phyloP scores from a whole-genome alignment of 768 basidiomycete genomes.

The Suillus fuscotomentosus region DNA sequence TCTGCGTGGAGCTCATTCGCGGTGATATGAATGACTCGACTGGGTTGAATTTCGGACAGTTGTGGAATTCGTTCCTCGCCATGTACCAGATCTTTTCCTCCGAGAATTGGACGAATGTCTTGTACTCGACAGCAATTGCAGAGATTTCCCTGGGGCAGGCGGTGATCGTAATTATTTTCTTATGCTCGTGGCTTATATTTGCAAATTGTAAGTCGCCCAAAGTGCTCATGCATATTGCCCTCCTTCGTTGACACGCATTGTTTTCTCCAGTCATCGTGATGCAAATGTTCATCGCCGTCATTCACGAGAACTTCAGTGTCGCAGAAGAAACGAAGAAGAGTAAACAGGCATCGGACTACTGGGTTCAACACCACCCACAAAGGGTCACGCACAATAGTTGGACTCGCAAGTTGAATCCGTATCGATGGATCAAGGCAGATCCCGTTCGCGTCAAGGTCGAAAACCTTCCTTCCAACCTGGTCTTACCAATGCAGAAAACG shows the following conservation, averaged over 20 bases:
- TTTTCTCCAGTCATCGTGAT: slow-evolving; percentile 71
- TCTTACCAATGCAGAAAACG: slow-evolving; percentile 78
- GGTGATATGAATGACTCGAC: slow-evolving; percentile 63
- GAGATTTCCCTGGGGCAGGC: slow-evolving; percentile 69
- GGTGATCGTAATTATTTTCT: slow-evolving; percentile 66
- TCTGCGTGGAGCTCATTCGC: slow-evolving; percentile 81
- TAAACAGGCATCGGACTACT: slow-evolving; percentile 73
- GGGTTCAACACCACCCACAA: slow-evolving; percentile 54
- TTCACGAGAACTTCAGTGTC: slow-evolving; percentile 93
- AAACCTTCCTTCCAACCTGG: slow-evolving; percentile 66
- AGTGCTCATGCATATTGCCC: background rate
- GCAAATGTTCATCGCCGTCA: slow-evolving; percentile 97
- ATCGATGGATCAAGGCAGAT: slow-evolving; percentile 75
- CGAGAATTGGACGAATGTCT: slow-evolving; percentile 88
- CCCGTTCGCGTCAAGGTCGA: slow-evolving; percentile 73
- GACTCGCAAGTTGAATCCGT: slow-evolving; percentile 81
- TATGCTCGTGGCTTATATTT: slow-evolving; percentile 86
- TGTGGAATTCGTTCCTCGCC: slow-evolving; percentile 83
- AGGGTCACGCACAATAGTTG: slow-evolving; percentile 48
- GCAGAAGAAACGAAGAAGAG: slow-evolving; percentile 88
- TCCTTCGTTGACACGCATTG: background rate
- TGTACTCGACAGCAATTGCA: slow-evolving; percentile 60
- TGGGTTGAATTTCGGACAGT: slow-evolving; percentile 73
- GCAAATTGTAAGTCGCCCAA: slow-evolving; percentile 70
- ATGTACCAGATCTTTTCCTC: slow-evolving; percentile 90